Percentiles rank a stretch among this genome's conserved stretches.
Evolutionary conservation across 1,284 basidiomycete species (phyloP).

Genomic region (Cryptococcus sp.): DNA sequence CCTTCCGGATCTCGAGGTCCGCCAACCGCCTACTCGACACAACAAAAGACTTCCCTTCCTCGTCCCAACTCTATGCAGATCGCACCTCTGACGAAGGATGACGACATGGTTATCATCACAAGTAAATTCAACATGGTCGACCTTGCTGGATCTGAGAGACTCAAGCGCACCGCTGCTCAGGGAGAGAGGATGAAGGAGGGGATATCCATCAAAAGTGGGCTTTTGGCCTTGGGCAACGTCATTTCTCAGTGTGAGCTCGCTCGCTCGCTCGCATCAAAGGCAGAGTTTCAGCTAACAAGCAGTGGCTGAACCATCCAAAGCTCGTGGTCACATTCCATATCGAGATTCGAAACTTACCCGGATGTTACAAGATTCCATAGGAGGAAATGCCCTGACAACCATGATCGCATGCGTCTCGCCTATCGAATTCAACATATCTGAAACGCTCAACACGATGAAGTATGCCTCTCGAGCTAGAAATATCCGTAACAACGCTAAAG

Average conservation of each 20-base stretch:
- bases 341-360: constrained; percentile 96
- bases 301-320: constrained; percentile 81
- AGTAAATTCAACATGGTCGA: constrained; percentile 99
- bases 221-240: constrained; percentile 94
- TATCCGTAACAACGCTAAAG: constrained; percentile 90
- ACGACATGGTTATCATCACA: constrained; percentile 79
- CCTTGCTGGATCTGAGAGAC: constrained; percentile 90
- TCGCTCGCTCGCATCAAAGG: neutral
- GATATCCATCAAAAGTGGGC: constrained; percentile 93
- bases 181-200: constrained; percentile 97
- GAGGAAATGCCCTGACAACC: constrained; percentile 93
- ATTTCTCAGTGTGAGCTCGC: constrained; percentile 65
- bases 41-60: constrained; percentile 46
- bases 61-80: constrained; percentile 61
- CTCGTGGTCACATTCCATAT: constrained; percentile 75
- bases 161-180: constrained; percentile 86
- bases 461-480: constrained; percentile 96
- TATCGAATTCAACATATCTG: constrained; percentile 83
- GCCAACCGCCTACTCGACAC: constrained; percentile 33
- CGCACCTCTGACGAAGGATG: constrained; percentile 54
- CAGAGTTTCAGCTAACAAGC: neutral
- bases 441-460: constrained; percentile 96
- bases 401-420: constrained; percentile 99
- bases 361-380: constrained; percentile 91
- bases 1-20: constrained; percentile 5